Conservation (phyloP, 2,329 filamentous ascomycete species). For the Clarireedia sp. region DNA sequence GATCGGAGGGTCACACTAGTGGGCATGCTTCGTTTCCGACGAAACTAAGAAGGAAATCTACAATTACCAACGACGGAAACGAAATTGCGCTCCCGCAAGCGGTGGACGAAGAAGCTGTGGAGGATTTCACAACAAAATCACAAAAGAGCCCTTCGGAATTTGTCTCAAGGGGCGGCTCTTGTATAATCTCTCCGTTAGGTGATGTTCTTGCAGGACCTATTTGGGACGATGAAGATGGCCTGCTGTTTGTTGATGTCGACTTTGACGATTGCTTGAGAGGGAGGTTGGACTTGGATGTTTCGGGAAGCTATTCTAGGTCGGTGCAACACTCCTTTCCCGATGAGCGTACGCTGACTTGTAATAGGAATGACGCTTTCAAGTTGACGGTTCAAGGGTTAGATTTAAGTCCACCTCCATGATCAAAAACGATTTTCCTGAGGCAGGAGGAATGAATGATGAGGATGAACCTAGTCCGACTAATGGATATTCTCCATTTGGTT, state of each 20-base stretch:
- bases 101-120: background rate
- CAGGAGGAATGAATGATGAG: background rate
- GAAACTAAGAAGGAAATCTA: constrained; percentile 15
- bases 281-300: constrained; percentile 73
- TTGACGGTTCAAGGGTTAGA: constrained; percentile 52
- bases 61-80: constrained; percentile 40
- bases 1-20: constrained; percentile 2
- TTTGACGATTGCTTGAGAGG: constrained; percentile 83
- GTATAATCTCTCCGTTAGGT: constrained; percentile 71
- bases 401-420: constrained; percentile 39
- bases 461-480: background rate
- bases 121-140: background rate
- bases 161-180: constrained; percentile 68
- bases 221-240: constrained; percentile 66
- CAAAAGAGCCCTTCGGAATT: constrained; percentile 18
- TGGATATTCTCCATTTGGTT: no score
- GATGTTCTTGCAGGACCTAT: constrained; percentile 73
- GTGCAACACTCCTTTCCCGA: constrained; percentile 25
- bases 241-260: constrained; percentile 68
- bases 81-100: constrained; percentile 40
- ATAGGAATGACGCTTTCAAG: constrained; percentile 53
- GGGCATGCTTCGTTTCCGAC: background rate
- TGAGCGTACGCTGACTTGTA: constrained; percentile 10
- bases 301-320: constrained; percentile 75
- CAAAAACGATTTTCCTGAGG: no score